Conservation (phyloP, 371 early-diverging fungal species). For the Chytridium lagenaria region DNA sequence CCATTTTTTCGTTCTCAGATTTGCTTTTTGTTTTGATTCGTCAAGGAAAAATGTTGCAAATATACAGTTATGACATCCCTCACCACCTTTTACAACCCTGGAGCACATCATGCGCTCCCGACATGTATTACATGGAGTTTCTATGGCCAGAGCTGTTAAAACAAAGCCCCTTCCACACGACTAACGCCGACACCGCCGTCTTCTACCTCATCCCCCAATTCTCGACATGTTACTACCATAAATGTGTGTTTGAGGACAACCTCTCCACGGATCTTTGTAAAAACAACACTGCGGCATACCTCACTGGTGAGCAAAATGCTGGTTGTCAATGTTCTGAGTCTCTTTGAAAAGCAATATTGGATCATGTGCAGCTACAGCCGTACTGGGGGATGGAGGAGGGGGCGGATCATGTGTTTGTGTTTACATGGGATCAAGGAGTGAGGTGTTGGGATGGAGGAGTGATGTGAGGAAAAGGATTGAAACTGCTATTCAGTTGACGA, state of each 20-base stretch:
- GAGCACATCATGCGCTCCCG: background rate
- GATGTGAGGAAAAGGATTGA: constrained; percentile 18
- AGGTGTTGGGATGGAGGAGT: constrained; percentile 35
- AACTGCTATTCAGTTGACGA: constrained; percentile 30
- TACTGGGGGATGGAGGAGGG: constrained; percentile 16
- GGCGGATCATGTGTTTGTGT: constrained; percentile 34
- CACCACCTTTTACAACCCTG: background rate
- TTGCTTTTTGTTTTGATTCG: too few relatives aligned
- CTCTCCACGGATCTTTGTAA: constrained; percentile 22
- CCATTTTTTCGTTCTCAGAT: too few relatives aligned
- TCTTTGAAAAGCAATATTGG: constrained; percentile 6
- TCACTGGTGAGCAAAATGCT: constrained; percentile 6
- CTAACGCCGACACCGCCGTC: background rate
- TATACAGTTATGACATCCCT: constrained; percentile 6
- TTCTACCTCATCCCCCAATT: constrained; percentile 26
- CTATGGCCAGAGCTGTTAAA: constrained; percentile 18
- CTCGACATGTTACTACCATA: constrained; percentile 29
- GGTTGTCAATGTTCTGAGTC: too few relatives aligned
- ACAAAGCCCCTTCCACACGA: constrained; percentile 3
- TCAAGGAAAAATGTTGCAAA: background rate
- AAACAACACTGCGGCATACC: constrained; percentile 9
- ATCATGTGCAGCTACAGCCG: constrained; percentile 8
- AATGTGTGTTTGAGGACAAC: constrained; percentile 24
- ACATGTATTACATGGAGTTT: constrained; percentile 31
- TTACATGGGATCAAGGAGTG: constrained; percentile 41